Evolutionary conservation across 495 filamentous ascomycete species (phyloP).

Genomic region (Astrothelium subdiscretum): DNA sequence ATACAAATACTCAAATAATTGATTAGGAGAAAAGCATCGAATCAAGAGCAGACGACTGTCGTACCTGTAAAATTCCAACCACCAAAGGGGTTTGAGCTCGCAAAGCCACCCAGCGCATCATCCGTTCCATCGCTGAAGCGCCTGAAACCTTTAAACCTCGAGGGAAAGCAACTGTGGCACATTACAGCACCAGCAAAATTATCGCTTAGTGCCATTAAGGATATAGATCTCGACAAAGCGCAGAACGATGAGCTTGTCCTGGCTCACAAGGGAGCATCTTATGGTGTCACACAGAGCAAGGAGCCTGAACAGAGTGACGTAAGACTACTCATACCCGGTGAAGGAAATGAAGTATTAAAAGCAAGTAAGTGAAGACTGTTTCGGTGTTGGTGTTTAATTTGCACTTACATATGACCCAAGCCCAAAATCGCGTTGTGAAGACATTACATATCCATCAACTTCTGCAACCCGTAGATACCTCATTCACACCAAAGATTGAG

Average conservation of each 20-base stretch:
- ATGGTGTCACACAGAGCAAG: slow-evolving; percentile 36
- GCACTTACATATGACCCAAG: not conserved
- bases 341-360: not conserved
- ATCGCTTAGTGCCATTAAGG: slow-evolving; percentile 31
- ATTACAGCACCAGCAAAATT: slow-evolving; percentile 40
- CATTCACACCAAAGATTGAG: slow-evolving; percentile 23
- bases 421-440: not conserved
- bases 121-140: not conserved
- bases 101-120: slow-evolving; percentile 5
- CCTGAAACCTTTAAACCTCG: slow-evolving; percentile 15
- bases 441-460: slow-evolving; percentile 23
- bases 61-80: slow-evolving; percentile 48
- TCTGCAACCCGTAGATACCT: slow-evolving; percentile 23
- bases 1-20: not conserved
- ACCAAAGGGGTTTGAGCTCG: slow-evolving; percentile 29
- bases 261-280: slow-evolving; percentile 30
- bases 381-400: slow-evolving; percentile 5
- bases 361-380: not conserved
- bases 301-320: slow-evolving; percentile 19
- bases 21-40: not conserved
- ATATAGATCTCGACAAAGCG: slow-evolving; percentile 28
- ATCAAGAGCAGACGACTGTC: slow-evolving; percentile 13
- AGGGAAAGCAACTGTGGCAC: slow-evolving; percentile 44
- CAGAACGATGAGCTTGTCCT: slow-evolving; percentile 25
- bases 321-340: not conserved